Percentiles rank a stretch among this genome's conserved stretches.
phyloP scores from a whole-genome alignment of 2,329 filamentous ascomycete species.

The Periconia macrospinosa region DNA sequence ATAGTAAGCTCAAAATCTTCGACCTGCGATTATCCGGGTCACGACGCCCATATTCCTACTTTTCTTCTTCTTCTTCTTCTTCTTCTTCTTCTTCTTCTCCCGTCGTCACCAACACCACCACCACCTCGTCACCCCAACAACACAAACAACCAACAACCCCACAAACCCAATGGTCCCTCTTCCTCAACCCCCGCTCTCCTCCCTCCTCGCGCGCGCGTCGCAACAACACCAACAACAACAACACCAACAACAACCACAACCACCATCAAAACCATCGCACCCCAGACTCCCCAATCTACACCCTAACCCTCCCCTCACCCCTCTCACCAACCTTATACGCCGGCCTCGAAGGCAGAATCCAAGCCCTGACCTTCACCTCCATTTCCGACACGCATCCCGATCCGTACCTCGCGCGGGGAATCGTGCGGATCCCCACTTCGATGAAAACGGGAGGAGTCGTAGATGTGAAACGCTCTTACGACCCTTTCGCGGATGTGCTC shows the following conservation, averaged over 20 bases:
- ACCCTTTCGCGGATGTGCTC: conserved; percentile 40
- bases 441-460: conserved; percentile 23
- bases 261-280: conserved; percentile 8
- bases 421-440: conserved; percentile 15
- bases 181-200: conserved; percentile 41
- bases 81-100: too few species aligned
- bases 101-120: too few species aligned
- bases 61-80: too few species aligned
- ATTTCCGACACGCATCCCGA: conserved; percentile 49
- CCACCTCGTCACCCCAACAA: neutral
- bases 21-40: conserved; percentile 58
- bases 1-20: conserved; percentile 64
- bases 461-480: conserved; percentile 24
- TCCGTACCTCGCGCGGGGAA: conserved; percentile 32
- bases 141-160: neutral
- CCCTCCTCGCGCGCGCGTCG: neutral
- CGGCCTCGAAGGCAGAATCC: conserved; percentile 50
- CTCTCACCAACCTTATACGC: conserved; percentile 51
- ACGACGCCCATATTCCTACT: too few species aligned
- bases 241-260: too few species aligned
- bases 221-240: too few species aligned
- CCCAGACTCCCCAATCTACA: conserved; percentile 50
- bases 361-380: conserved; percentile 48
- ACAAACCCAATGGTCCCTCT: conserved; percentile 49
- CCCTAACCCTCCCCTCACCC: conserved; percentile 49